These are phyloP conservation scores for Saksenaea oblongispora DNA, from an alignment of 371 early-diverging fungal genomes.

Conservation along the genomic window DNA sequence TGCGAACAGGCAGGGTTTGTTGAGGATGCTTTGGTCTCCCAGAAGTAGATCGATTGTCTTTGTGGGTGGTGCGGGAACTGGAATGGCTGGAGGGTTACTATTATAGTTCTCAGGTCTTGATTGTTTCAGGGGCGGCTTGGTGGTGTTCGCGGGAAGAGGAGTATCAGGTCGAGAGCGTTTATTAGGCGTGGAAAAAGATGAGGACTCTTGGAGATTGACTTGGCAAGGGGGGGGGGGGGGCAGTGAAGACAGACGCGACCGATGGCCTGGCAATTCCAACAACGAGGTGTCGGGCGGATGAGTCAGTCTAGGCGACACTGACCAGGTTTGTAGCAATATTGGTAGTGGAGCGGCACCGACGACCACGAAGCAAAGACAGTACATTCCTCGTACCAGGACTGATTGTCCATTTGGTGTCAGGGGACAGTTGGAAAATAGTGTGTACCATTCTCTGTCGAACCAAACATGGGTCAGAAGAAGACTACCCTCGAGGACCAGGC, in stretches of 20 bases:
- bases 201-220: not conserved
- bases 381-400: not conserved
- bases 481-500: slow-evolving; percentile 1
- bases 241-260: too few species aligned
- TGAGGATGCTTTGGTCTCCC: too few species aligned
- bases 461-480: slow-evolving; percentile 5
- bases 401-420: not conserved
- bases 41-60: not conserved
- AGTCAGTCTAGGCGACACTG: too few species aligned
- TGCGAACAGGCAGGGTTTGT: too few species aligned
- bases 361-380: slow-evolving; percentile 5
- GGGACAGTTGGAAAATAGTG: slow-evolving; percentile 5
- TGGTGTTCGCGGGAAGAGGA: too few species aligned
- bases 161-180: slow-evolving; percentile 4
- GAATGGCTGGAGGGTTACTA: not conserved
- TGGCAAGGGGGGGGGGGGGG: not conserved
- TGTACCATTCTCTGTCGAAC: slow-evolving; percentile 7
- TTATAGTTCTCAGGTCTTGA: not conserved
- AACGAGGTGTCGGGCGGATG: too few species aligned
- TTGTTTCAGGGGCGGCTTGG: slow-evolving; percentile 3
- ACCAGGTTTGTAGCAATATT: too few species aligned
- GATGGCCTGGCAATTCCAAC: too few species aligned
- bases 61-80: too few species aligned
- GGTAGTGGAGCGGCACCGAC: too few species aligned
- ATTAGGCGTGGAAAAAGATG: not conserved